Evolutionary conservation across 2,329 filamentous ascomycete genomes (phyloP).

Genomic region (Colletotrichum sp.): DNA sequence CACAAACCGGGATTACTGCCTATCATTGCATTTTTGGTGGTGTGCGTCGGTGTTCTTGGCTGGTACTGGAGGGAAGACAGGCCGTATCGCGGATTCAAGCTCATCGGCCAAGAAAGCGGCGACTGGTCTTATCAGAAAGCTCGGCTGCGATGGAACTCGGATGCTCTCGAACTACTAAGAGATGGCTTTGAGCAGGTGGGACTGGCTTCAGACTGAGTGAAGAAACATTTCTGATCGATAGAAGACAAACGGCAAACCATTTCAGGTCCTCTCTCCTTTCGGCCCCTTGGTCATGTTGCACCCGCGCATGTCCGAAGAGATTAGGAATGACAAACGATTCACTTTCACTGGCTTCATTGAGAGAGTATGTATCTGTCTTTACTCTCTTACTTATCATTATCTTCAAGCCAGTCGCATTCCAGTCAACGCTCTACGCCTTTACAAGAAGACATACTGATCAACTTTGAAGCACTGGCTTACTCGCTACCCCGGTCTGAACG

Average conservation of each 20-base stretch:
- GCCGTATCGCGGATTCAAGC: background rate
- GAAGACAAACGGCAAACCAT: background rate
- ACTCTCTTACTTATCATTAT: too few relatives aligned
- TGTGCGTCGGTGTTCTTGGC: background rate
- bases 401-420: too few relatives aligned
- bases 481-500: background rate
- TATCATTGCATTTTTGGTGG: background rate
- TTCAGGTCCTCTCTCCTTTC: background rate
- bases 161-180: background rate
- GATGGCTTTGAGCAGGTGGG: background rate
- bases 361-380: background rate
- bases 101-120: background rate
- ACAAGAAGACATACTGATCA: background rate
- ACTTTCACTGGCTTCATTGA: background rate
- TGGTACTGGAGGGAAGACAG: background rate
- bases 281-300: background rate
- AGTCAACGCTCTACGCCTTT: too few relatives aligned
- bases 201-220: too few relatives aligned
- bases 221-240: background rate
- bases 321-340: background rate
- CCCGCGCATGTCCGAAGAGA: background rate
- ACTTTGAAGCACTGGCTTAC: background rate
- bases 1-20: background rate
- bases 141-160: background rate
- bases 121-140: conserved; percentile 1